Base-by-base conservation (phyloP, 2,329 filamentous ascomycete species). In the Cytospora leucostoma region DNA sequence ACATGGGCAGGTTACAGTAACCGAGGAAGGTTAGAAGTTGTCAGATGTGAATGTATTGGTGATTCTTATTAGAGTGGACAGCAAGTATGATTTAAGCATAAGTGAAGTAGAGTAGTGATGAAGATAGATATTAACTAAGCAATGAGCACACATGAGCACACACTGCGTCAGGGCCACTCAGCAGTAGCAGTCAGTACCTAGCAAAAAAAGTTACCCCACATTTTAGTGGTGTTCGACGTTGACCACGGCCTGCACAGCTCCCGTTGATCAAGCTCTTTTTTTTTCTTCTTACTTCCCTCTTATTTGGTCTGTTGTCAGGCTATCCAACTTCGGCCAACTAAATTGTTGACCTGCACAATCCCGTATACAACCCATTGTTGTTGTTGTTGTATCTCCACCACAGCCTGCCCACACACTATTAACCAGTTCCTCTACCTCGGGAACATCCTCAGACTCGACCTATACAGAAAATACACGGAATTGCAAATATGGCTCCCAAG, bases 401-500 rank as follows among this genome's bases (percentile, higher is more conserved):
- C 38, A 44, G 19, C 17, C 15, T 47, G 8, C 21, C n/a, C 44
- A 44, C 40, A 15, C 40, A 44, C 40, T 7, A 10, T 11, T 37
- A 8, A 37, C 34, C 2, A 61, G 38, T 58, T 44, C 21, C 21
- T 7, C 56, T 34, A 34, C 57, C 32, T 15, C 49, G 27, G 4
- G 10, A 11, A 17, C 7, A n/a, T 32, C 44, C 3, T 7, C 13
- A 44, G 37, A 32, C 40, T 32, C 50, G n/a, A 49, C 15, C 17
- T 33, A 12, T 13, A 34, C 44, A 44, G 21, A 11, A n/a, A 34
- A 38, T 12, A 32, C 21, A 54, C 35, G 11, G 11, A 51, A 51
- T 19, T 27, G 17, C 67, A 70, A 82, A 77, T 66, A 98, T 97
- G 94, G 81, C 93, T 73, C 93, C 93, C 67, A 97, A 97, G 82